These are phyloP conservation scores for Trichopus zeylanicus DNA, from an alignment of 116 monocot species.

Conservation along the genomic window DNA sequence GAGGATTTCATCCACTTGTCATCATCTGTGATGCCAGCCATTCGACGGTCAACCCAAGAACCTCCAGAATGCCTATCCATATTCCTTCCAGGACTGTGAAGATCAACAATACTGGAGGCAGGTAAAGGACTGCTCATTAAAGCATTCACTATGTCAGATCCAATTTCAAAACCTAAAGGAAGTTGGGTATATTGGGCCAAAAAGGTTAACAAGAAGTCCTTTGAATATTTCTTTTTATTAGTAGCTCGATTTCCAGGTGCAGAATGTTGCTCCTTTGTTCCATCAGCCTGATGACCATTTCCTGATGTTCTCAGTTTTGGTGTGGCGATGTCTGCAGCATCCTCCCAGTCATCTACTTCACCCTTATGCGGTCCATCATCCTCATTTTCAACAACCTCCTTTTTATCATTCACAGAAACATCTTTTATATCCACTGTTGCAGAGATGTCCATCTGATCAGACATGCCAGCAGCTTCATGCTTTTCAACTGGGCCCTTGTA, in stretches of 20 bases:
- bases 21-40: conserved; percentile 36
- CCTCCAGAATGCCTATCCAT: conserved; percentile 27
- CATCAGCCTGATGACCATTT: conserved; percentile 9
- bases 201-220: conserved; percentile 72
- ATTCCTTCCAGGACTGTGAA: conserved; percentile 56
- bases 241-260: conserved; percentile 18
- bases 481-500: conserved; percentile 89
- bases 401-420: conserved; percentile 13
- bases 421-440: conserved; percentile 11
- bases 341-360: conserved; percentile 92
- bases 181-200: conserved; percentile 39
- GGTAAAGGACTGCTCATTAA: conserved; percentile 24
- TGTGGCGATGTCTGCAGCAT: conserved; percentile 63
- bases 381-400: conserved; percentile 14
- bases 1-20: conserved; percentile 52
- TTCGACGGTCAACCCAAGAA: conserved; percentile 38
- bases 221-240: conserved; percentile 49
- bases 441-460: conserved; percentile 29
- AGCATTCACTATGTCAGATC: conserved; percentile 33
- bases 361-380: conserved; percentile 35
- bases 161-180: conserved; percentile 60
- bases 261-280: conserved; percentile 10
- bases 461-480: conserved; percentile 5
- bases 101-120: conserved; percentile 18
- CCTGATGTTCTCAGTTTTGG: conserved; percentile 42